A percentile compares a stretch with the other conserved stretches of the same genome.
phyloP scores from a whole-genome alignment of 73 alveolate genomes.

The Paramecium primaurelia region DNA sequence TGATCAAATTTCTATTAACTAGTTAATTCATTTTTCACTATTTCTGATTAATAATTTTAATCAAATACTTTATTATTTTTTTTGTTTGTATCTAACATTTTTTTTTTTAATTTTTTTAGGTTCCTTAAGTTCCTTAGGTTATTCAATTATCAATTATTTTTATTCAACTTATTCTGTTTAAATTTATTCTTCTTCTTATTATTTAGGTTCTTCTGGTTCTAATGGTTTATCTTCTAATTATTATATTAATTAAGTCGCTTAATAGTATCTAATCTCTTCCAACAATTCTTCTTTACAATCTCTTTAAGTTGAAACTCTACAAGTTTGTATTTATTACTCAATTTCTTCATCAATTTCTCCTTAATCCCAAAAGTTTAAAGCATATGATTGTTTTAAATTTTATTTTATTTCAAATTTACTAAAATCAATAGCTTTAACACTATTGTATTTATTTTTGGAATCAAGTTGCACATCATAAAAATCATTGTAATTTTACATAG shows the following conservation, averaged over 20 bases:
- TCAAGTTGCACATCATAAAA: background rate
- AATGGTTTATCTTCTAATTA: background rate
- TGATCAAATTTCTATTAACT: background rate
- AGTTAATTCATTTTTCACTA: background rate
- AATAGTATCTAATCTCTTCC: background rate
- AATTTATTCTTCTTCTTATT: background rate
- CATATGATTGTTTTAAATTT: background rate
- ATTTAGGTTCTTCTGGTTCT: background rate
- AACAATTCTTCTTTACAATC: background rate
- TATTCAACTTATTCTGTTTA: background rate
- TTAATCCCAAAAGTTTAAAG: background rate
- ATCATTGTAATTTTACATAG: conserved; percentile 33
- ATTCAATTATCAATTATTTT: background rate
- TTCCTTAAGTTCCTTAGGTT: background rate
- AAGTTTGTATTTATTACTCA: background rate
- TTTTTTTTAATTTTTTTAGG: background rate
- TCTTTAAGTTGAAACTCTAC: background rate
- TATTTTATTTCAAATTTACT: background rate
- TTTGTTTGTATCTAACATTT: background rate
- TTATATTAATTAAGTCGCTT: background rate
- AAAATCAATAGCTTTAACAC: background rate
- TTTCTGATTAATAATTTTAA: background rate
- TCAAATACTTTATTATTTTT: background rate
- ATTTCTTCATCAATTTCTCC: background rate
- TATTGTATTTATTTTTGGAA: background rate